Base-by-base conservation (phyloP, 352 stramenopile species). In the Pythium biforme region DNA sequence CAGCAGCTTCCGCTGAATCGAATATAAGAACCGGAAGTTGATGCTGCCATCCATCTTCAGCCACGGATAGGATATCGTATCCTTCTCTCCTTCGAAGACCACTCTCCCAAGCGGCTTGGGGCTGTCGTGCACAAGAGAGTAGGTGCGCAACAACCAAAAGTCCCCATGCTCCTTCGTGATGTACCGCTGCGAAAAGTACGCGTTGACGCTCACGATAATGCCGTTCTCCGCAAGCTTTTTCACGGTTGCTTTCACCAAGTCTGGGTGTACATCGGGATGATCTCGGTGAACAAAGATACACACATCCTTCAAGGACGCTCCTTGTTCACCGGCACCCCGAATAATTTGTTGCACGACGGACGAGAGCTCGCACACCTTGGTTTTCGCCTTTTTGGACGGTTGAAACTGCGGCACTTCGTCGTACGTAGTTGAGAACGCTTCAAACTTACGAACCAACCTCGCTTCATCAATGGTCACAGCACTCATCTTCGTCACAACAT, bases 1-100 rank as follows among this genome's bases (percentile, higher is more conserved):
- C 22, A 94, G 60, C 43, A 94, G 48, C 56, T 89, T 91, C 45
- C 84, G 84, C 59, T 94, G 84, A 46, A 94, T 85, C 25, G 77
- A 74, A 26, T 90, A 88, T 17, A 94, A 37, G 53, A 94, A 94
- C 26, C 72, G 75, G 62, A 84, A 82, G 58, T 94, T 90, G 29
- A 76, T 81, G 51, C 72, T 77, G 27, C 84, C 82, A 55, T 92
- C 76, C 84, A 92, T 94, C 63, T 90, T 90, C 26, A 92, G 71
- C 84, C 84, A 94, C 26, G 84, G 84, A 57, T 82, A 93, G 27
- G 83, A 85, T 10, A 90, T 62, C 43, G 76, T 87, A 50, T 92
- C 76, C 64, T 90, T 90, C 56, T 90, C 81, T n/a, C 70, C 81
- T 69, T 90, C 78, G 43, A 90, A 91, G 0, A 90, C 52, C 49